phyloP scores from a whole-genome alignment of 108 stramenopile species.

The Skeletonema tropicum region DNA sequence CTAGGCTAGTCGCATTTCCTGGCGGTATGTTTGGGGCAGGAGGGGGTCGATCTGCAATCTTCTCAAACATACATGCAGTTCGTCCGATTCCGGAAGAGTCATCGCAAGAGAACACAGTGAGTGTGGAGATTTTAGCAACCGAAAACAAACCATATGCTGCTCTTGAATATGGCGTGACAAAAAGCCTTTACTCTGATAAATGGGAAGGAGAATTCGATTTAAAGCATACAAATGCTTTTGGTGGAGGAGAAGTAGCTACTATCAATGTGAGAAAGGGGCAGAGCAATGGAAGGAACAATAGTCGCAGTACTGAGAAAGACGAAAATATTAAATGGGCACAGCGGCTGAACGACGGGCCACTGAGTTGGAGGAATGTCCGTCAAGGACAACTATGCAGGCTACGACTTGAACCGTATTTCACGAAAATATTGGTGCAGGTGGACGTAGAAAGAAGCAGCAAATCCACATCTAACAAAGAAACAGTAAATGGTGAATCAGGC shows the following conservation, averaged over 20 bases:
- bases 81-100: slow-evolving; percentile 30
- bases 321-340: slow-evolving; percentile 21
- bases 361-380: slow-evolving; percentile 49
- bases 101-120: slow-evolving; percentile 57
- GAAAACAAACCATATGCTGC: slow-evolving; percentile 77
- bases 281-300: slow-evolving; percentile 43
- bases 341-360: slow-evolving; percentile 16
- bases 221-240: slow-evolving; percentile 62
- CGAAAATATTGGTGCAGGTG: slow-evolving; percentile 65
- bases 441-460: neutral
- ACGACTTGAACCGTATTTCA: slow-evolving; percentile 74
- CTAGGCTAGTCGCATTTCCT: slow-evolving; percentile 29
- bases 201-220: slow-evolving; percentile 67
- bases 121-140: slow-evolving; percentile 67
- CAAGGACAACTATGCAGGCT: slow-evolving; percentile 66
- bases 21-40: slow-evolving; percentile 57
- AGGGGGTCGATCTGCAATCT: slow-evolving; percentile 34
- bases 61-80: slow-evolving; percentile 45
- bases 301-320: slow-evolving; percentile 22
- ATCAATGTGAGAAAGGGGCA: slow-evolving; percentile 75
- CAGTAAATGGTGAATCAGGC: slow-evolving; percentile 1
- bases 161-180: slow-evolving; percentile 82
- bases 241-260: slow-evolving; percentile 74
- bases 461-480: neutral
- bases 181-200: slow-evolving; percentile 74